Base-by-base conservation (phyloP, 805 yeast species). In the Candida gorgasii region DNA sequence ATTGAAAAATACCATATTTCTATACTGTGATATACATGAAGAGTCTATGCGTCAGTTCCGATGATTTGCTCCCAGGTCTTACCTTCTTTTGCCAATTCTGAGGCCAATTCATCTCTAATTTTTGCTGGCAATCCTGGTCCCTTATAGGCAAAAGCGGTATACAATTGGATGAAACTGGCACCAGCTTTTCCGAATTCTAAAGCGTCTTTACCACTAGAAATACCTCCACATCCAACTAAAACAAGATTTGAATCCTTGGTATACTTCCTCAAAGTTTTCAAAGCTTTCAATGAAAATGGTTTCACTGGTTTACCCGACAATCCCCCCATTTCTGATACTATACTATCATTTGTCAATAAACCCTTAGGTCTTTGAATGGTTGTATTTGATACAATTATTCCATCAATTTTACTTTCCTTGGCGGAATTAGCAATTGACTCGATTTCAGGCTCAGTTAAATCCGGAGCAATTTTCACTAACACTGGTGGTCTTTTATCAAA, bases 191-290 rank as follows among this genome's bases (percentile, higher is more conserved):
- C 96, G 63, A 84, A 92, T 51, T 90, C 97, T 37, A 90, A 68
- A 0, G 90, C 97, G 59, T 92, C 98, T 50, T 80, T 73, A 43
- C 96, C 98, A 17, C 73, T 66, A n/a, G 84, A 72, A 52, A 92
- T 89, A 51, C 98, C 98, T 44, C 98, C 98, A 65, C 97, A 89
- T 24, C 98, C 98, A 50, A 92, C 77, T 32, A 92, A 73, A 2
- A 89, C 86, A 49, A 89, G 63, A 40, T 80, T 74, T 1, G 85
- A 76, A 47, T 79, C 87, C 54, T 88, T 88, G 27, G 95, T 78
- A 58, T 86, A 76, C 53, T 86, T 82, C 44, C 93, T 80, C 52
- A 92, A 79, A 1, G 77, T 65, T 46, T 73, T 76, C 52, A 92
- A 72, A 0, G 95, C 93, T 48, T 79, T 67, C 45, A 92, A 68